Percentiles rank a stretch among this genome's conserved stretches.
These are phyloP conservation scores for Erythrobasidium hasegawianum DNA, from an alignment of 1,284 basidiomycete genomes.

Conservation along the genomic window DNA sequence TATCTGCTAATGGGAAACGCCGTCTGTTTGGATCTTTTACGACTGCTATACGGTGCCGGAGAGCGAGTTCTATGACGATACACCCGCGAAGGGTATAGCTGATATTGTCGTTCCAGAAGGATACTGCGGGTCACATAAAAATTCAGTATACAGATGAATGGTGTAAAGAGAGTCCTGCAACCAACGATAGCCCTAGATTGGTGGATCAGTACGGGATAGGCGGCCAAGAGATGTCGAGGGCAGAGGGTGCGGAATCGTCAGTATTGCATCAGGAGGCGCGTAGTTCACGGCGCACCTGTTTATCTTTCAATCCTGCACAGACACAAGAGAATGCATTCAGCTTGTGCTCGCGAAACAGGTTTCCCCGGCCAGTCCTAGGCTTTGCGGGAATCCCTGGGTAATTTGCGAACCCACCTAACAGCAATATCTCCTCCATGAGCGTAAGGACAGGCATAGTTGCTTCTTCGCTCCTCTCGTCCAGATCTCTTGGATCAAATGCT, in stretches of 20 bases:
- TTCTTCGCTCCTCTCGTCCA: conserved; percentile 68
- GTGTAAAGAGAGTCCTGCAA: background rate
- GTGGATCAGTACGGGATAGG: too few relatives aligned
- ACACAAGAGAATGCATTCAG: background rate
- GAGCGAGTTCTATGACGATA: conserved; percentile 88
- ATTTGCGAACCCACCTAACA: conserved; percentile 65
- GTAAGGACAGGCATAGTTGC: conserved; percentile 77
- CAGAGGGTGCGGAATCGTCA: too few relatives aligned
- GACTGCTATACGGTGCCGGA: conserved; percentile 82
- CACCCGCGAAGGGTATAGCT: conserved; percentile 92
- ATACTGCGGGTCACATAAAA: conserved; percentile 71
- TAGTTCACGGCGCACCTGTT: conserved; percentile 41
- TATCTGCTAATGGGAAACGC: conserved; percentile 70
- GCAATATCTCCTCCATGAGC: conserved; percentile 92
- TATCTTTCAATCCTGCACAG: conserved; percentile 39
- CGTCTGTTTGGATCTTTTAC: conserved; percentile 76
- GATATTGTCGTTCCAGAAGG: conserved; percentile 98
- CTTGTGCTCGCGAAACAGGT: too few relatives aligned
- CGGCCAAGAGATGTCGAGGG: too few relatives aligned
- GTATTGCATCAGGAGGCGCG: too few relatives aligned
- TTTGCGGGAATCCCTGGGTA: background rate
- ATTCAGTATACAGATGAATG: background rate
- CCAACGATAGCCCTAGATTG: background rate
- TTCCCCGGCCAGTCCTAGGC: too few relatives aligned
- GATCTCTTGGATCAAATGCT: conserved; percentile 89